Percentiles rank a stretch among this genome's conserved stretches.
Evolutionary conservation across 2,329 filamentous ascomycete genomes (phyloP).

Genomic region (Fusarium compactum): DNA sequence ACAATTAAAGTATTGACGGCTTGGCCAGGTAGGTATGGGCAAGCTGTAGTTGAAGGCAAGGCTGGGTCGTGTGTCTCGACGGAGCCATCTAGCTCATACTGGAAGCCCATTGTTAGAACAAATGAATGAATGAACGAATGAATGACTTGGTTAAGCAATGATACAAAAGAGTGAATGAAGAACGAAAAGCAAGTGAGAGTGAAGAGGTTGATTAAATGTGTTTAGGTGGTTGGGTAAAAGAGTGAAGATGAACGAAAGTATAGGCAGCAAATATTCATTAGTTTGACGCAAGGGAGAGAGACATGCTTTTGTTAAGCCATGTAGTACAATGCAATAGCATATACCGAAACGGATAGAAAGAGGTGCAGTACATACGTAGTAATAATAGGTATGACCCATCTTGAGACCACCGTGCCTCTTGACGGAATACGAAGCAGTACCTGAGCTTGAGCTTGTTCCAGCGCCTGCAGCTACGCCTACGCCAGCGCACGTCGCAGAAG

Average conservation of each 20-base stretch:
- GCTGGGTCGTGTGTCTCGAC: constrained; percentile 80
- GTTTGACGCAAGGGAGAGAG: constrained; percentile 40
- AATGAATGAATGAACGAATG: constrained; percentile 24
- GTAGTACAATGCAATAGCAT: constrained; percentile 15
- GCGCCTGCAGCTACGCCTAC: constrained; percentile 40
- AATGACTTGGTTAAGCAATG: constrained; percentile 18
- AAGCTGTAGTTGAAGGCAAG: constrained; percentile 79
- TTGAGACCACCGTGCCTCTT: constrained; percentile 82
- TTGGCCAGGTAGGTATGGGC: constrained; percentile 90
- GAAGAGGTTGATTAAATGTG: constrained; percentile 35
- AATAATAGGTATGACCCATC: constrained; percentile 96
- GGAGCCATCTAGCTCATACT: constrained; percentile 87
- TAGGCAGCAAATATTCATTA: constrained; percentile 20
- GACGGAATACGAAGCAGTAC: constrained; percentile 48
- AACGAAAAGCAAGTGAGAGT: constrained; percentile 24
- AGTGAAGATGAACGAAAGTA: constrained; percentile 22
- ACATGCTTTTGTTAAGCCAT: constrained; percentile 24
- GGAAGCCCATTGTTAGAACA: constrained; percentile 44
- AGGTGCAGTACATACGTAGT: constrained; percentile 76
- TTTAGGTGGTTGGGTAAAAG: constrained; percentile 31
- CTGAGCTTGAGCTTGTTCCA: constrained; percentile 38
- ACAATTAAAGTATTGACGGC: constrained; percentile 86
- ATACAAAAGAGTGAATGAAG: constrained; percentile 25
- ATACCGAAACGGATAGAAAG: constrained; percentile 33
- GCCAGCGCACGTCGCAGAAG: constrained; percentile 41